Evolutionary conservation across 2,329 filamentous ascomycete species (phyloP).

Genomic region (Cladosporium sphaerospermum): DNA sequence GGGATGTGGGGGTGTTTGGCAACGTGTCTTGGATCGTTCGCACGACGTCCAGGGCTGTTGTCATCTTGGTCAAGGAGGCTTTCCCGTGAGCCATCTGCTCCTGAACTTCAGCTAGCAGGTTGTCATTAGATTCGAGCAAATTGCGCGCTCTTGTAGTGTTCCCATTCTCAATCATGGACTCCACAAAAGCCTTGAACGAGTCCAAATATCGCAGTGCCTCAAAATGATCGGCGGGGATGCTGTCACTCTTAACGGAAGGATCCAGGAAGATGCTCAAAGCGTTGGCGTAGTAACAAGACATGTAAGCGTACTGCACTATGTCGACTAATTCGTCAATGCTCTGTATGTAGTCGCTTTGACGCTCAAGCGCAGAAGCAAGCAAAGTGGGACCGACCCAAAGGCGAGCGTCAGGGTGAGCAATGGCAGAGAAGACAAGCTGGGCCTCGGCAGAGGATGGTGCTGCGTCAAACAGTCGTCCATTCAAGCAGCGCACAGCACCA

Average conservation of each 20-base stretch:
- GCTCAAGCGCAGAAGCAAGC: constrained; percentile 57
- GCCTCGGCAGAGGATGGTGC: constrained; percentile 66
- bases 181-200: constrained; percentile 53
- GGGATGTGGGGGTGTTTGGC: constrained; percentile 31
- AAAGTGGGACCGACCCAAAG: constrained; percentile 60
- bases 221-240: constrained; percentile 55
- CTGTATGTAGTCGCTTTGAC: constrained; percentile 71
- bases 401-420: constrained; percentile 52
- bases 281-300: constrained; percentile 81
- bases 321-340: constrained; percentile 67
- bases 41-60: constrained; percentile 31
- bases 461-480: constrained; percentile 70
- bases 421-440: constrained; percentile 64
- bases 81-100: constrained; percentile 31
- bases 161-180: constrained; percentile 24
- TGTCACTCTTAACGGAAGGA: constrained; percentile 26
- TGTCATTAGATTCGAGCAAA: constrained; percentile 55
- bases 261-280: constrained; percentile 60
- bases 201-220: constrained; percentile 62
- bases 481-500: constrained; percentile 59
- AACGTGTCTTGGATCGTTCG: constrained; percentile 33
- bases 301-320: constrained; percentile 63
- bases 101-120: constrained; percentile 44
- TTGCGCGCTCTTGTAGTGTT: constrained; percentile 35
- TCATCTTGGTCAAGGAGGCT: constrained; percentile 37